A percentile compares a stretch with the other conserved stretches of the same genome.
Evolutionary conservation across 1,139 yeast species (phyloP).

Genomic region (Kazachstania sp.): DNA sequence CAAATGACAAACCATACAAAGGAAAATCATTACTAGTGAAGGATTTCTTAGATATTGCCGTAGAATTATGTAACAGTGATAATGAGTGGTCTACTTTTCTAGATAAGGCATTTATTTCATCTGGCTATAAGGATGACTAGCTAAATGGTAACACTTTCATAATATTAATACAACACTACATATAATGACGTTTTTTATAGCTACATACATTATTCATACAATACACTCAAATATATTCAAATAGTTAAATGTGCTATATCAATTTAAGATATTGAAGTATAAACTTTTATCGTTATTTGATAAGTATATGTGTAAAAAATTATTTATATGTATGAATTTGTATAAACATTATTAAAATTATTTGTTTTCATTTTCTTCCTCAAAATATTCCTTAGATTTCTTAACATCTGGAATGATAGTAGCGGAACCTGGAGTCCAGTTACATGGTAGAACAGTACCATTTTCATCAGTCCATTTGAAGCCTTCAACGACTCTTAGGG

Average conservation of each 20-base stretch:
- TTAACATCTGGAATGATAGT: conserved; percentile 84
- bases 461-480: conserved; percentile 97
- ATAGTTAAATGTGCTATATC: no score
- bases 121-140: conserved; percentile 47
- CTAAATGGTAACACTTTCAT: no score
- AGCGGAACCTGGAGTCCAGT: conserved; percentile 97
- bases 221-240: no score
- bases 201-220: no score
- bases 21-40: conserved; percentile 50
- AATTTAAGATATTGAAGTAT: no score
- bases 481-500: conserved; percentile 93
- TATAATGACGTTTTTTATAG: no score
- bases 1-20: conserved; percentile 50
- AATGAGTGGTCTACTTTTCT: conserved; percentile 35
- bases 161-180: no score
- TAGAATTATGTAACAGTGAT: conserved; percentile 39
- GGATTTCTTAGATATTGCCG: conserved; percentile 53
- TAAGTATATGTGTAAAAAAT: no score
- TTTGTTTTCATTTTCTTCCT: conserved; percentile 21
- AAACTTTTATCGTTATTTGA: no score
- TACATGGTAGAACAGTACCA: conserved; percentile 99
- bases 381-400: conserved; percentile 47
- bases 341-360: background rate
- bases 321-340: background rate
- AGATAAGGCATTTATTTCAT: conserved; percentile 50